These are phyloP conservation scores for Hura crepitans DNA, from an alignment of 441 rosid species.

Conservation along the genomic window DNA sequence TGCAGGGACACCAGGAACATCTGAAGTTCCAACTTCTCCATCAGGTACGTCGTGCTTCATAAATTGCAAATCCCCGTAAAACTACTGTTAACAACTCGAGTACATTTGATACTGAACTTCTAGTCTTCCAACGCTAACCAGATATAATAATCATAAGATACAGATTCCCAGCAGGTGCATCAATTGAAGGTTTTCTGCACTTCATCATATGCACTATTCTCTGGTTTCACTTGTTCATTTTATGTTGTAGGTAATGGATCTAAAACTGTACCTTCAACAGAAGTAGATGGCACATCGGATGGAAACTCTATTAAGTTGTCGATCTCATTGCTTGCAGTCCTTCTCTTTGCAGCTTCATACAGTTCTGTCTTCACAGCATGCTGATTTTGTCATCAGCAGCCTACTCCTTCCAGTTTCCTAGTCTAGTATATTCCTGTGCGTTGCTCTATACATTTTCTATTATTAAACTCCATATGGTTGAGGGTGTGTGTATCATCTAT, in stretches of 20 bases:
- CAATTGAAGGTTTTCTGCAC: not conserved
- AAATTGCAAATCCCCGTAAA: not conserved
- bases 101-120: too few relatives aligned
- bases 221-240: not conserved
- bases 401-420: not conserved
- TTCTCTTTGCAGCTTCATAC: constrained; percentile 51
- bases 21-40: constrained; percentile 46
- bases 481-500: constrained; percentile 25
- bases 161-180: not conserved
- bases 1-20: constrained; percentile 56
- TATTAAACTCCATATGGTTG: constrained; percentile 18
- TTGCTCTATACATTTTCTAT: constrained; percentile 18
- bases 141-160: not conserved
- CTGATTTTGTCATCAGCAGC: constrained; percentile 27
- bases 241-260: constrained; percentile 53
- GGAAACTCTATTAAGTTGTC: constrained; percentile 59
- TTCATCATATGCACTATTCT: not conserved
- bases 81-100: too few relatives aligned
- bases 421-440: not conserved
- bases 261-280: constrained; percentile 57
- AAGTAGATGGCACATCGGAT: constrained; percentile 47
- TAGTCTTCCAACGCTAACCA: too few relatives aligned
- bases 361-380: constrained; percentile 34
- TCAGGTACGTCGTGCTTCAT: constrained; percentile 38
- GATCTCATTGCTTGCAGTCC: constrained; percentile 40